Conservation (phyloP, 1,284 basidiomycete species). For the Cryptococcus sp. region DNA sequence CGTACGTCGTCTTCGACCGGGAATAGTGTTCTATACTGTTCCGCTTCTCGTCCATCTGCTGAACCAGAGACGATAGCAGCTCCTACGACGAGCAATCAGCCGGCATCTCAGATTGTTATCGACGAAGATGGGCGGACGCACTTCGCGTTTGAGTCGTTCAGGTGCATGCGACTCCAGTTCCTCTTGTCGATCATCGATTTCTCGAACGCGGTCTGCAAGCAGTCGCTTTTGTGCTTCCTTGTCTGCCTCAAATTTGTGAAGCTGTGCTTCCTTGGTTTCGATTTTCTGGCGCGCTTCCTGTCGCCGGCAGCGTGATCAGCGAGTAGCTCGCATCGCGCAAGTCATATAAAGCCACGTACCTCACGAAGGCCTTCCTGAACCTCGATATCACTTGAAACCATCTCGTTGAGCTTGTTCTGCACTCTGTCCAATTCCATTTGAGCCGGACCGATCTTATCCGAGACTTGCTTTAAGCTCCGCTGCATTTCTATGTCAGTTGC, state of each 20-base stretch:
- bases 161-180: conserved; percentile 12
- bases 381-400: conserved; percentile 19
- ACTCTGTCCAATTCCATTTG: conserved; percentile 13
- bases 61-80: not conserved
- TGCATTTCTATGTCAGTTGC: not conserved
- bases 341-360: conserved; percentile 4
- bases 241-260: conserved; percentile 5
- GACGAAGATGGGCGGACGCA: not conserved
- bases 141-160: conserved; percentile 3
- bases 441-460: conserved; percentile 4
- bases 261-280: conserved; percentile 5
- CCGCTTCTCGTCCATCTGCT: not conserved
- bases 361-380: conserved; percentile 15
- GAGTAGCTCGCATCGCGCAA: not conserved
- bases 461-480: conserved; percentile 2
- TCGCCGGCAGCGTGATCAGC: not conserved
- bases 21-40: conserved; percentile 1
- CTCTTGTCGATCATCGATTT: conserved; percentile 5
- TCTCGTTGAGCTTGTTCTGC: conserved; percentile 10
- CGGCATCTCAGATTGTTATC: not conserved
- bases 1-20: not conserved
- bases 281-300: conserved; percentile 12
- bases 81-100: not conserved
- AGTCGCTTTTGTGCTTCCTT: conserved; percentile 3
- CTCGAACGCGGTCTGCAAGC: not conserved